phyloP scores from a whole-genome alignment of 495 filamentous ascomycete genomes.

The Hyaloscypha variabilis region DNA sequence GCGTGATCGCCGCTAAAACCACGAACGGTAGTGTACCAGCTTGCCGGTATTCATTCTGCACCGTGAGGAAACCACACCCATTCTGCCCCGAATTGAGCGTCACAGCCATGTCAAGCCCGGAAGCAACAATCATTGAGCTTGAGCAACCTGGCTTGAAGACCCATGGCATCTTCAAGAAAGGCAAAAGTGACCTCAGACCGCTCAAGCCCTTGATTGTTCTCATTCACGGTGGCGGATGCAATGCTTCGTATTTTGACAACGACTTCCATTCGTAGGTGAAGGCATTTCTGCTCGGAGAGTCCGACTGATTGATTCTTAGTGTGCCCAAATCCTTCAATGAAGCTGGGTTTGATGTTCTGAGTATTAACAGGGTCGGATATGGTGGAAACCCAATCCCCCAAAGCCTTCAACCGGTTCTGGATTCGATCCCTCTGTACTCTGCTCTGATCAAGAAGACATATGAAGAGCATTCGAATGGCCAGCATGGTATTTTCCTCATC shows the following conservation, averaged over 20 bases:
- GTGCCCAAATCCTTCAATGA: neutral
- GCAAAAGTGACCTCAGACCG: neutral
- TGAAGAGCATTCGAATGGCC: constrained; percentile 2
- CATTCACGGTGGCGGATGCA: constrained; percentile 2
- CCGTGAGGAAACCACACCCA: neutral
- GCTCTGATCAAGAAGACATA: neutral
- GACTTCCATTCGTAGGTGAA: constrained; percentile 3
- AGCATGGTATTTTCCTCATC: constrained; percentile 1
- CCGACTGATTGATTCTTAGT: neutral
- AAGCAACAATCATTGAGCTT: neutral
- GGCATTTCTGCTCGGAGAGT: too few species aligned
- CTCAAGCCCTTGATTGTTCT: neutral
- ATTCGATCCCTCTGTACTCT: constrained; percentile 2
- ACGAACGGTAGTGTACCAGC: neutral
- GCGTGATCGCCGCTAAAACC: neutral
- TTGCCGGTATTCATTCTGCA: neutral
- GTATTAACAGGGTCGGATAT: neutral
- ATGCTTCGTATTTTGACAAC: constrained; percentile 3
- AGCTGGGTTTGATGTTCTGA: neutral
- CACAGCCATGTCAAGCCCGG: neutral
- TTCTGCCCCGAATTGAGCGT: neutral
- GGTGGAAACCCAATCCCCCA: neutral
- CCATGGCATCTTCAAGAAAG: constrained; percentile 9
- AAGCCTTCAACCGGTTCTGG: neutral
- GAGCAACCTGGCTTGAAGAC: neutral